Conservation (phyloP, 2,329 filamentous ascomycete species). For the Zymoseptoria passerinii region DNA sequence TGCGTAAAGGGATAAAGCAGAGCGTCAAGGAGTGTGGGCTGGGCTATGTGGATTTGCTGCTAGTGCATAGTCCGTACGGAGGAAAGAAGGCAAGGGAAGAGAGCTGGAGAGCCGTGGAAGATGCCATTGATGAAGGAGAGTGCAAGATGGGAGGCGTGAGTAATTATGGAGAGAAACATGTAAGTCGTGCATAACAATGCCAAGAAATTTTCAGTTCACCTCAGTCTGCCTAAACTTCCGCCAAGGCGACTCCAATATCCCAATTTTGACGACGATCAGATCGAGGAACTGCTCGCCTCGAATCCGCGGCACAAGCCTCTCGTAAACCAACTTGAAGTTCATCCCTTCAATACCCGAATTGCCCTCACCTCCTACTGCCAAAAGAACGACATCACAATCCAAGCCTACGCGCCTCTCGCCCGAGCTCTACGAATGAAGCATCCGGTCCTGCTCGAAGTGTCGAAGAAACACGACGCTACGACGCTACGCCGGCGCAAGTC, state of each 20-base stretch:
- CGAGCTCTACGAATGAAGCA: constrained; percentile 63
- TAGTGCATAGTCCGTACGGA: constrained; percentile 72
- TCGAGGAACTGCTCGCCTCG: constrained; percentile 59
- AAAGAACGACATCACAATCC: constrained; percentile 58
- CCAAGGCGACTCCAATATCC: neutral
- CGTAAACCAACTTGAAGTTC: constrained; percentile 75
- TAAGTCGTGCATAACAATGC: constrained; percentile 32
- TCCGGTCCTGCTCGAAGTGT: constrained; percentile 51
- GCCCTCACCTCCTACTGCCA: constrained; percentile 60
- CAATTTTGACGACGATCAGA: constrained; percentile 32
- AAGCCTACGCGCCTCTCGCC: constrained; percentile 74
- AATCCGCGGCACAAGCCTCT: constrained; percentile 56
- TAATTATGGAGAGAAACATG: constrained; percentile 70
- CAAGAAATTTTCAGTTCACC: neutral
- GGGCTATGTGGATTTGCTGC: constrained; percentile 70
- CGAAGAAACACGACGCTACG: constrained; percentile 61
- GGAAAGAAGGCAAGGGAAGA: constrained; percentile 59
- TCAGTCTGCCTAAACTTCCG: neutral
- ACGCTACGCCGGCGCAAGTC: constrained; percentile 63
- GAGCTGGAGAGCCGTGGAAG: constrained; percentile 69
- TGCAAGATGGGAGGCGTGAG: constrained; percentile 64
- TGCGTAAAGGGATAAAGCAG: constrained; percentile 56
- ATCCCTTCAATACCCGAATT: constrained; percentile 70
- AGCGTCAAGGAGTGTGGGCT: constrained; percentile 58
- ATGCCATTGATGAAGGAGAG: constrained; percentile 65